Conservation (phyloP, 179 eudicot species). For the Corrigiola litoralis region DNA sequence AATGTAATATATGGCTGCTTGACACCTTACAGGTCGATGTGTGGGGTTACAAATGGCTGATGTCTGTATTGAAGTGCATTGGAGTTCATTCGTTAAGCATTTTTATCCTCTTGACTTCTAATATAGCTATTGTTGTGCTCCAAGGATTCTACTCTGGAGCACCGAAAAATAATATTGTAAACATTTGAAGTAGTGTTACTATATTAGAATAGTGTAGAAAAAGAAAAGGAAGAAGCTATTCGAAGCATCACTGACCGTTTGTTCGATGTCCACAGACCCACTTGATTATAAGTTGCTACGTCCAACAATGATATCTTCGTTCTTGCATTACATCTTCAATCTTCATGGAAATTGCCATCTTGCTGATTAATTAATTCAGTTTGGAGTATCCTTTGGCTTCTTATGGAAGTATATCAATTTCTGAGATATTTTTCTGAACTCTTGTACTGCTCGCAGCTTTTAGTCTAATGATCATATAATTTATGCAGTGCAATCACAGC, state of each 20-base stretch:
- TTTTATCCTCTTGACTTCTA: constrained; percentile 58
- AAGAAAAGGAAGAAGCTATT: background rate
- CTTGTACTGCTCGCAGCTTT: background rate
- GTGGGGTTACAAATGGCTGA: constrained; percentile 43
- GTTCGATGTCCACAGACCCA: constrained; percentile 43
- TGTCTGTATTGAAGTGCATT: constrained; percentile 63
- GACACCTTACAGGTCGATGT: constrained; percentile 59
- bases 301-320: constrained; percentile 26
- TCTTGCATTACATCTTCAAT: background rate
- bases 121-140: constrained; percentile 53
- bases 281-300: constrained; percentile 48
- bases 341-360: constrained; percentile 8
- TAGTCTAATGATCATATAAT: background rate
- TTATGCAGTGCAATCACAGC: constrained; percentile 11
- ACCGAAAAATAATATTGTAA: constrained; percentile 73
- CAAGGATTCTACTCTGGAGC: constrained; percentile 73
- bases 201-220: background rate
- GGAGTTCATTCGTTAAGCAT: constrained; percentile 74
- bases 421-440: no score
- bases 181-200: constrained; percentile 13
- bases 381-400: no score
- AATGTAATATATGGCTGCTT: background rate
- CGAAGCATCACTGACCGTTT: constrained; percentile 10
- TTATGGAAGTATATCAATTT: no score
- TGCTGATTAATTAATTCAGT: no score